Conservation (phyloP, 176 grass and related monocot species). For the Elaeis guineensis region DNA sequence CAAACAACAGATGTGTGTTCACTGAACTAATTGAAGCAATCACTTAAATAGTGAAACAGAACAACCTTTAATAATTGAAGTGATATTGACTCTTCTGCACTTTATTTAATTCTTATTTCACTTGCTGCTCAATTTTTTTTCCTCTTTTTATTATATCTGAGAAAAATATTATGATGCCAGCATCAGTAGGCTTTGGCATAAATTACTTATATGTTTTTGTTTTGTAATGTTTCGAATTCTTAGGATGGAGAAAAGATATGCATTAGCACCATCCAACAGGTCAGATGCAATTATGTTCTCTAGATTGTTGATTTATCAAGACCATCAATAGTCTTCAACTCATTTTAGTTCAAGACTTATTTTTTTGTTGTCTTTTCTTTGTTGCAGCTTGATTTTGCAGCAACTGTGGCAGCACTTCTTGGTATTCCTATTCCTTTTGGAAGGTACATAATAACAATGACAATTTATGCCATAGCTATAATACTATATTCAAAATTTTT, state of each 20-base stretch:
- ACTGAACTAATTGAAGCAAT: too few relatives aligned
- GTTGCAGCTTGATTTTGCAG: conserved; percentile 90
- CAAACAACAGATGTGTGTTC: too few relatives aligned
- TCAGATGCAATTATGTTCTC: conserved; percentile 17
- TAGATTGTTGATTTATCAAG: conserved; percentile 13
- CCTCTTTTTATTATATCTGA: too few relatives aligned
- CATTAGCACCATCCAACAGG: conserved; percentile 82
- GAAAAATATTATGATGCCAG: too few relatives aligned
- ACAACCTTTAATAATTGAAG: too few relatives aligned
- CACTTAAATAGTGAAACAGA: too few relatives aligned
- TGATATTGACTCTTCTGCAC: too few relatives aligned
- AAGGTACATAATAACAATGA: conserved; percentile 35
- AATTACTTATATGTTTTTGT: conserved; percentile 18
- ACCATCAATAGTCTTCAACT: not conserved
- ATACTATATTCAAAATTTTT: not conserved
- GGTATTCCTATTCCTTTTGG: conserved; percentile 98
- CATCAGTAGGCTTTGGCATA: not conserved
- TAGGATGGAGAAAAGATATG: conserved; percentile 69
- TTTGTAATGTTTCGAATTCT: conserved; percentile 31
- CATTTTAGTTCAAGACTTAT: not conserved
- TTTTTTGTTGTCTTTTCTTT: conserved; percentile 18
- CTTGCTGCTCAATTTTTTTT: too few relatives aligned
- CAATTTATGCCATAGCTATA: conserved; percentile 10
- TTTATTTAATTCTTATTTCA: too few relatives aligned
- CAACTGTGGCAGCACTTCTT: conserved; percentile 82